Base-by-base conservation (phyloP, 2,329 filamentous ascomycete species). In the Botrytis byssoidea region DNA sequence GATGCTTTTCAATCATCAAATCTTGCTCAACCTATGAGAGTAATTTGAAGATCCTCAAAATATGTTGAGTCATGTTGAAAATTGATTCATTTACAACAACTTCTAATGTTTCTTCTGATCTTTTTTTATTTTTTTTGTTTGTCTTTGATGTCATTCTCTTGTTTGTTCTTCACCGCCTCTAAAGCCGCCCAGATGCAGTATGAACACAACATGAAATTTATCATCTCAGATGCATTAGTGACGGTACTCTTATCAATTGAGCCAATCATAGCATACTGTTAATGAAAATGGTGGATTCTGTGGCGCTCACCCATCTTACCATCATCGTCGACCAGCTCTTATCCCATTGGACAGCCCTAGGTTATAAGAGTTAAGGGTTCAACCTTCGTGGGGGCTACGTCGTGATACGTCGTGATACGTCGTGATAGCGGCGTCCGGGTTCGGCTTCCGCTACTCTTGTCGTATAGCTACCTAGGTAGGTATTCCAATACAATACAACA, bases 91-190 rank as follows among this genome's bases (percentile, higher is more conserved):
- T 10, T 35, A n/a, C 35, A 61, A 9, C 59, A 37, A 14, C 32
- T 61, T 37, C 20, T 22, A 40, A 37, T 37, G 5, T 16, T 16
- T 59, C 29, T 59, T 14, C 22, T 40, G 1, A 14, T n/a, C 18
- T n/a, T n/a, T 46, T 22, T 44, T 12, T 0, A 14, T 5, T 14
- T 18, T 42, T 66, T 32, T 37, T 22, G 10, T 25, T 25, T 12
- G 35, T 67, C 64, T 51, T 68, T 48, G 25, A 68, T 68, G 65
- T 68, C 48, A 68, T 55, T n/a, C 25, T 55, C 48, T 7, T n/a
- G 48, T 25, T 16, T 16, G 25, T 68, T 20, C 65, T 68, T 68
- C 65, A 68, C 65, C 65, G 65, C 65, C 66, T 68, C 48, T 20
- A 57, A 57, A 65, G n/a, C n/a, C 25, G 7, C 25, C 35, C 25